A percentile compares a stretch with the other conserved stretches of the same genome.
These are phyloP conservation scores for Wickerhamiella occidentalis DNA, from an alignment of 805 yeast genomes.

Conservation along the genomic window DNA sequence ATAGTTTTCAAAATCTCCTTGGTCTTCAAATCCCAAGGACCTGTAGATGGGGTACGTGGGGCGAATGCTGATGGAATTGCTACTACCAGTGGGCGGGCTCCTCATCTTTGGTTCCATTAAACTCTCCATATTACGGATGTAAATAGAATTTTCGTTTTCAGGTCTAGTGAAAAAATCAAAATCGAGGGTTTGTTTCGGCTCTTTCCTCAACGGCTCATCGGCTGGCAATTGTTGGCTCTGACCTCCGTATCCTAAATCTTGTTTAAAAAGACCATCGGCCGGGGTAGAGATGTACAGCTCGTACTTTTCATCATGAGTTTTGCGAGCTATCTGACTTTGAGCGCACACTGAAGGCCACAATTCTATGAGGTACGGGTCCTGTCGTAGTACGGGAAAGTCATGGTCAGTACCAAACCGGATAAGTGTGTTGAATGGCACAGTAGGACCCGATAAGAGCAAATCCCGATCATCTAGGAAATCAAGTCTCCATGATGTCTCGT, in stretches of 20 bases:
- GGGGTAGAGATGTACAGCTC: constrained; percentile 14
- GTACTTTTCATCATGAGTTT: neutral
- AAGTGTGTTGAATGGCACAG: constrained; percentile 26
- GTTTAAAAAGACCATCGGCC: constrained; percentile 19
- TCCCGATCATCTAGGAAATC: neutral
- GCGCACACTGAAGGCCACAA: constrained; percentile 20
- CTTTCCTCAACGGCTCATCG: neutral
- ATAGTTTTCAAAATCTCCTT: neutral
- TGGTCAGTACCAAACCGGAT: constrained; percentile 29
- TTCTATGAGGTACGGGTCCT: constrained; percentile 17
- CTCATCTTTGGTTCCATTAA: neutral
- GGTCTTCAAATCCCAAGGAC: neutral
- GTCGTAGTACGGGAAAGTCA: constrained; percentile 29
- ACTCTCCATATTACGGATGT: neutral
- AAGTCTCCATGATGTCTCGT: constrained; percentile 29
- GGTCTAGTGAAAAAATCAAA: neutral
- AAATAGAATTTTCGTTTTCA: neutral
- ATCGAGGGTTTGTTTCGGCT: neutral
- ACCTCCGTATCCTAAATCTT: constrained; percentile 8
- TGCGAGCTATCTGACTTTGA: constrained; percentile 16
- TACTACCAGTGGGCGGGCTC: neutral
- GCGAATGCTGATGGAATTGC: too few relatives aligned
- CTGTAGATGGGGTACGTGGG: neutral
- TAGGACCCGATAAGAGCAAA: neutral
- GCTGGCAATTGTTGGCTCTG: neutral